phyloP scores from a whole-genome alignment of 768 basidiomycete species.

The Chalciporus pseudorubinellus region DNA sequence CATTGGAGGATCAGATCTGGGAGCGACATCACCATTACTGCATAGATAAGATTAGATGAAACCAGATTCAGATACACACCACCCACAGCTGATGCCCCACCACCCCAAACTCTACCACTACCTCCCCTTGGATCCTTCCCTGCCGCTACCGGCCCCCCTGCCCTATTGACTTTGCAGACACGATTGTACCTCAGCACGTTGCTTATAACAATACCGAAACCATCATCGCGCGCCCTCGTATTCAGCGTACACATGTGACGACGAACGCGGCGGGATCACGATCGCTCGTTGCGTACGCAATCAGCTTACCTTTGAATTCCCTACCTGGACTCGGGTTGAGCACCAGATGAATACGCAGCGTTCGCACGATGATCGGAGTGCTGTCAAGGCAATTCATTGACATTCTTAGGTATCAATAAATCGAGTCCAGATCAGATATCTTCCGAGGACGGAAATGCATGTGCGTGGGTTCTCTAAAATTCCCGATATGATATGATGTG shows the following conservation, averaged over 20 bases:
- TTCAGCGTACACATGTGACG: slow-evolving; percentile 64
- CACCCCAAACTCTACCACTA: slow-evolving; percentile 45
- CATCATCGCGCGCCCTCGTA: slow-evolving; percentile 52
- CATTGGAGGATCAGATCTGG: no score
- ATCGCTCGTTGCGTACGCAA: slow-evolving; percentile 47
- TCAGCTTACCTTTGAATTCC: slow-evolving; percentile 36
- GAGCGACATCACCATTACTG: no score
- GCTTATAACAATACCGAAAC: slow-evolving; percentile 54
- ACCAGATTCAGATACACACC: no score
- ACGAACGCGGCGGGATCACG: slow-evolving; percentile 51
- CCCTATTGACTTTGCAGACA: slow-evolving; percentile 43
- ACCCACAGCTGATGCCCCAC: not conserved
- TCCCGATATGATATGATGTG: not conserved
- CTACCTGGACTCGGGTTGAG: slow-evolving; percentile 51
- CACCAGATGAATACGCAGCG: slow-evolving; percentile 43
- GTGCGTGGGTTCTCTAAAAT: no score
- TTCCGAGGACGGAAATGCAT: not conserved
- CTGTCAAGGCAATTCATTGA: no score
- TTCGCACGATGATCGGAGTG: no score
- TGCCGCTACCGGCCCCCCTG: slow-evolving; percentile 23
- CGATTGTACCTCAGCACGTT: slow-evolving; percentile 50
- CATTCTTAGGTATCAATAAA: not conserved
- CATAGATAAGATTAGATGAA: no score
- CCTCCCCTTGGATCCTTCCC: slow-evolving; percentile 52
- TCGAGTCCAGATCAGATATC: not conserved